phyloP scores from a whole-genome alignment of 805 yeast species.

The Metschnikowia lunata region DNA sequence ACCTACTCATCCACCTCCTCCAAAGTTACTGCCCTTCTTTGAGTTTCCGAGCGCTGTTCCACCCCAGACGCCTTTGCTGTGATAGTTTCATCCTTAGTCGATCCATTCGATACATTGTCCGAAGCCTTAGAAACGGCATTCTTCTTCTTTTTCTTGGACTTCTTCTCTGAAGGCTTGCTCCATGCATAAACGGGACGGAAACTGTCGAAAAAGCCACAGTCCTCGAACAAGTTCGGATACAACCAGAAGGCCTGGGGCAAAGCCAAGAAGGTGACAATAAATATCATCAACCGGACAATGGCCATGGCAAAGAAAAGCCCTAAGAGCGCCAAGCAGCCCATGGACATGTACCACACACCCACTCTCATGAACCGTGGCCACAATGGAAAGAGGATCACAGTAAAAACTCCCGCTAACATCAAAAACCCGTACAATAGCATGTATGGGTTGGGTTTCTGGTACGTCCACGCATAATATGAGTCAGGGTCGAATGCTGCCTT shows the following conservation, averaged over 20 bases:
- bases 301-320: slow-evolving; percentile 76
- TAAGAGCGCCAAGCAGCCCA: slow-evolving; percentile 68
- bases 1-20: slow-evolving; percentile 37
- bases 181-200: slow-evolving; percentile 87
- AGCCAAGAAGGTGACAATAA: slow-evolving; percentile 51
- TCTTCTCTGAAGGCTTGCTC: slow-evolving; percentile 46
- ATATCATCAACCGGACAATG: slow-evolving; percentile 70
- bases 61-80: slow-evolving; percentile 16
- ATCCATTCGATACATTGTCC: neutral
- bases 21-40: slow-evolving; percentile 34
- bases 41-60: slow-evolving; percentile 14
- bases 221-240: slow-evolving; percentile 93
- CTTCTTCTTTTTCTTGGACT: slow-evolving; percentile 21
- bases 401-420: slow-evolving; percentile 60
- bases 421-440: slow-evolving; percentile 60
- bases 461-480: slow-evolving; percentile 81
- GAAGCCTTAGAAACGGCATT: neutral
- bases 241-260: slow-evolving; percentile 84
- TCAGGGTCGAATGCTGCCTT: slow-evolving; percentile 61
- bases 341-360: slow-evolving; percentile 87
- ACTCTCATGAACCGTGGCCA: slow-evolving; percentile 91
- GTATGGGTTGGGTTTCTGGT: slow-evolving; percentile 64
- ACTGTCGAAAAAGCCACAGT: slow-evolving; percentile 89
- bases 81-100: slow-evolving; percentile 7
- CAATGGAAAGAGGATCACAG: slow-evolving; percentile 77